phyloP scores from a whole-genome alignment of 345 rosid species.

The Murraya koenigii region DNA sequence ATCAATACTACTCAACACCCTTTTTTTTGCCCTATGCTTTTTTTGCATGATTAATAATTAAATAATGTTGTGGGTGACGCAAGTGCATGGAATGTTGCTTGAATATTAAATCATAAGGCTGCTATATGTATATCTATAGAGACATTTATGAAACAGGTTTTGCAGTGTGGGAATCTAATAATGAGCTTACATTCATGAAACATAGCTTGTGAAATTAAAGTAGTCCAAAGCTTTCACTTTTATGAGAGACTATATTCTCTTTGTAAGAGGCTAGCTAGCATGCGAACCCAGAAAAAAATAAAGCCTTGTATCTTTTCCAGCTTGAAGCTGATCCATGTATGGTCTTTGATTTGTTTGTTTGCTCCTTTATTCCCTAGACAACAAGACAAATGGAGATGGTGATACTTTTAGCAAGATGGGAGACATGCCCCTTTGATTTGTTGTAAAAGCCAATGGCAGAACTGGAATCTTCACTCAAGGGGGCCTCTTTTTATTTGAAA shows the following conservation, averaged over 20 bases:
- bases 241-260: slow-evolving; percentile 5
- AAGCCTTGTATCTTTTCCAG: slow-evolving; percentile 19
- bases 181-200: neutral
- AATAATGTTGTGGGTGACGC: slow-evolving; percentile 6
- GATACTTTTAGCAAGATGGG: neutral
- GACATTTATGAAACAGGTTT: neutral
- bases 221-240: slow-evolving; percentile 6
- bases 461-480: too few species aligned
- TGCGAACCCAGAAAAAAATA: slow-evolving; percentile 20
- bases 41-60: slow-evolving; percentile 17
- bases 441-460: neutral
- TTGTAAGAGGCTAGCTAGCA: slow-evolving; percentile 18
- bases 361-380: slow-evolving; percentile 14
- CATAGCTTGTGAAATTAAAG: slow-evolving; percentile 1
- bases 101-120: slow-evolving; percentile 14
- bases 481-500: too few species aligned
- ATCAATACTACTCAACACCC: neutral
- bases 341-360: neutral
- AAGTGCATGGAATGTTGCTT: neutral
- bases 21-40: too few species aligned
- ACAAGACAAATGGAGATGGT: neutral
- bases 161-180: slow-evolving; percentile 23
- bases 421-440: neutral
- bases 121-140: neutral
- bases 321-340: neutral